Base-by-base conservation (phyloP, 495 filamentous ascomycete species). In the Podospora pseudopauciseta region DNA sequence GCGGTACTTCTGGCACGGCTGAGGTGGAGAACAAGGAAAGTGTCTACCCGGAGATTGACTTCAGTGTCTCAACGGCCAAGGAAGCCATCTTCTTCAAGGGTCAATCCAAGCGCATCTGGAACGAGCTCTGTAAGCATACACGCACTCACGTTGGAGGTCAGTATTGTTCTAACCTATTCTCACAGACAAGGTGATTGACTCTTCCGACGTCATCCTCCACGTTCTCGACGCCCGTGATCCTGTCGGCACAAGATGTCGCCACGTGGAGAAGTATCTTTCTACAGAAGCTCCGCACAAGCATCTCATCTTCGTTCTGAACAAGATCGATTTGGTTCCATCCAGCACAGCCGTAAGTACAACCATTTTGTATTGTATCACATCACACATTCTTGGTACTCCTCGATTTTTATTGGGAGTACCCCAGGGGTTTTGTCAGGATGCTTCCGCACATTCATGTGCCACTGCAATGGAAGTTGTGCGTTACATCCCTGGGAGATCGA, bases 401-500 rank as follows among this genome's bases (percentile, higher is more conserved):
- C 59, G 65, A 66, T 65, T 20, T 67, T 68, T 59, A 28, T 55
- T 20, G 9, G 16, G 44, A 65, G 69, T 20, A 69, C 74, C 77
- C 80, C 79, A 81, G 96, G 91, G 83, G 86, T 93, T 92, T 91
- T 91, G 95, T 99, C 95, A 99, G 94, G 95, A 88, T 86, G 85
- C 88, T 91, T 86, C 77, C 80, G 76, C 78, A 80, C 76, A 76
- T 70, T 80, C n/a, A 13, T 63, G 61, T 20, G 27, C 80, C 78
- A 75, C 70, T 71, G 19, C 87, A 74, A 86, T 96, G 92, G 90
- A 87, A 86, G 85, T 68, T 68, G 86, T 91, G 94, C 94, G 95
- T 99, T 99, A 99, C 92, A 90, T 88, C 91, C 86, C 91, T 97
- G 96, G 94, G 89, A 99, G 85, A 99, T 88, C 77, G 82, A 86